phyloP scores from a whole-genome alignment of 352 stramenopile genomes.

The Phytophthora ohioensis region DNA sequence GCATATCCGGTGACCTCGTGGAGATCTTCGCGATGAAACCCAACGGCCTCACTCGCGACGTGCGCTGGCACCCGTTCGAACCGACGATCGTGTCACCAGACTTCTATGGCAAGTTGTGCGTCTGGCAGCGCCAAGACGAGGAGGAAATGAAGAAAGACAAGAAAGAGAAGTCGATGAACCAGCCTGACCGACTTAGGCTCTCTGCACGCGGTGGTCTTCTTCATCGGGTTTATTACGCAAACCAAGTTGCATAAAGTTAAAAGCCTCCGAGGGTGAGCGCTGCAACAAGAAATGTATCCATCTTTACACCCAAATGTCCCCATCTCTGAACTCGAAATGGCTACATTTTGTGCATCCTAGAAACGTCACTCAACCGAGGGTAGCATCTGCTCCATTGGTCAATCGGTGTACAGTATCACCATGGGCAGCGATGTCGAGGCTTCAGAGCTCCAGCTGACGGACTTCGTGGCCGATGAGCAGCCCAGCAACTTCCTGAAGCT shows the following conservation, averaged over 20 bases:
- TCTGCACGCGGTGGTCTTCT: neutral
- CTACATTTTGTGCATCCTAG: constrained; percentile 20
- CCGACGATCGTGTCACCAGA: constrained; percentile 85
- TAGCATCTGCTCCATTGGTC: constrained; percentile 1
- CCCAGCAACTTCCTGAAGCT: constrained; percentile 70
- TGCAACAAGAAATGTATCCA: constrained; percentile 12
- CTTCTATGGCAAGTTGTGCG: constrained; percentile 88
- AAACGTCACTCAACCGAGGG: constrained; percentile 17
- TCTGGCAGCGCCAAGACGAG: constrained; percentile 76
- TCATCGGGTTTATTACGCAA: no score
- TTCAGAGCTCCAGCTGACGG: constrained; percentile 35
- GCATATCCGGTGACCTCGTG: constrained; percentile 71
- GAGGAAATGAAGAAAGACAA: constrained; percentile 6
- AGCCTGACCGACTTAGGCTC: neutral
- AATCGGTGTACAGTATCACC: neutral
- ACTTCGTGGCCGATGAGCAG: constrained; percentile 62
- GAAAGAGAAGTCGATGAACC: neutral
- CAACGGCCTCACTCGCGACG: constrained; percentile 83
- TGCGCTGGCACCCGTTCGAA: constrained; percentile 86
- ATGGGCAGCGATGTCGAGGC: constrained; percentile 3
- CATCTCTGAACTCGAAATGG: constrained; percentile 11
- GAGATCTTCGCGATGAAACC: constrained; percentile 85
- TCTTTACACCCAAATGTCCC: constrained; percentile 17
- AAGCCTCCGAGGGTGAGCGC: no score
- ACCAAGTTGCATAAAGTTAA: neutral